Evolutionary conservation across 768 basidiomycete species (phyloP), one percentile per base, ranked within the genome.

Genomic region (Podaxis sp.): DNA sequence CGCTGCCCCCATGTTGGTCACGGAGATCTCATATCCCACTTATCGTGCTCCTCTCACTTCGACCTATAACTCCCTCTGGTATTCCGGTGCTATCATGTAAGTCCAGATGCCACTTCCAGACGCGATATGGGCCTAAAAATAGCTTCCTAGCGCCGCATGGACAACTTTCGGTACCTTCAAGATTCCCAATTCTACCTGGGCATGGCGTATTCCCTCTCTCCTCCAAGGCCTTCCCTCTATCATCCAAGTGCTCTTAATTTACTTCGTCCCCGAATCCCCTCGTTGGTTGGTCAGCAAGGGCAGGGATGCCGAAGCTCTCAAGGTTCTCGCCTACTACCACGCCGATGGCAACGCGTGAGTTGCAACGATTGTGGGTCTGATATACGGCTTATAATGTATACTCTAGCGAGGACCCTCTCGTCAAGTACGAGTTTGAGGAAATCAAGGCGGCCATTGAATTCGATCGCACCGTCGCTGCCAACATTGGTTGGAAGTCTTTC

Each of bases 41-140:
- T 89, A 95, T 74, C 91, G 93, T 67, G 89, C 87, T 13, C 86
- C 87, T 37, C 75, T 95, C 63, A 94, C 90, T 13, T 87, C 90
- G 2, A 75, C 86, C 55, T 92, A 90, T 79, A 91, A 93, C 79
- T 88, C 90, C 33, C 86, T 93, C 64, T 94, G 93, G 91, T 92
- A 91, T 72, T 87, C 88, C 15, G 93, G 93, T 62, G 80, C 90
- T 60, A 91, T 93, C 71, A 70, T 93, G 86, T 88, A 66, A 49
- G 84, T 78, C 37, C 36, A 22, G 56, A 55, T 15, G 30, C 44
- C 20, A 33, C 20, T 41, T 8, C 0, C 49, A 48, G 26, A 4
- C 22, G 22, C 58, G 22, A 58, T 54, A 24, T 28, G 17, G 51
- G 1, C 28, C 58, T 41, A 63, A 36, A 52, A 41, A 12, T 49